phyloP scores from a whole-genome alignment of 139 green algal species.

The Trebouxia sp. region DNA sequence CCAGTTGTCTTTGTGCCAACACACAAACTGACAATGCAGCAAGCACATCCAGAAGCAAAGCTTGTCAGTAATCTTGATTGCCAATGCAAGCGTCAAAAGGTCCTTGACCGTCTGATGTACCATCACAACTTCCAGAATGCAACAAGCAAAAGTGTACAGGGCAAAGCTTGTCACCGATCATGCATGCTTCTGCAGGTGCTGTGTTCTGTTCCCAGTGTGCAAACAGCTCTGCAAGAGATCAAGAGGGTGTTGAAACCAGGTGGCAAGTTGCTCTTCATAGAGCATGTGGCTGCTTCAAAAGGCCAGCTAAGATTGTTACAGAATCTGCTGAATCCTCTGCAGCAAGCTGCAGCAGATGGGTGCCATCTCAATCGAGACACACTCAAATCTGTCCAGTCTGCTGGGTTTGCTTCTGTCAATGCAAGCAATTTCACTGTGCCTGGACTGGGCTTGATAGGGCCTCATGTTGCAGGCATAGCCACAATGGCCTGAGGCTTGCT shows the following conservation, averaged over 20 bases:
- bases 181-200: constrained; percentile 44
- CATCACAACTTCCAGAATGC: too few species aligned
- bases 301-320: constrained; percentile 44
- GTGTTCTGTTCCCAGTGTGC: constrained; percentile 59
- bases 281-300: constrained; percentile 59
- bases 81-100: too few species aligned
- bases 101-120: too few species aligned
- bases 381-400: constrained; percentile 32
- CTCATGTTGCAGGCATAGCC: constrained; percentile 53
- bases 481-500: too few species aligned
- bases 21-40: too few species aligned
- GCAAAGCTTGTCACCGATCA: neutral
- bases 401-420: constrained; percentile 31
- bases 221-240: constrained; percentile 50
- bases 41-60: too few species aligned
- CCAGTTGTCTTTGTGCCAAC: neutral
- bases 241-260: constrained; percentile 61
- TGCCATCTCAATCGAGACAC: constrained; percentile 72
- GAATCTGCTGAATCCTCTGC: constrained; percentile 60
- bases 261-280: constrained; percentile 65
- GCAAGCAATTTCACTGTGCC: constrained; percentile 45
- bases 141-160: too few species aligned
- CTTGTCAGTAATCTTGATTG: too few species aligned
- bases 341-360: constrained; percentile 65
- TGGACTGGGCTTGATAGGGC: constrained; percentile 43